Evolutionary conservation across 2,329 filamentous ascomycete genomes (phyloP), one percentile per base, ranked within the genome.

Genomic region (Stachybotrys echinatus): DNA sequence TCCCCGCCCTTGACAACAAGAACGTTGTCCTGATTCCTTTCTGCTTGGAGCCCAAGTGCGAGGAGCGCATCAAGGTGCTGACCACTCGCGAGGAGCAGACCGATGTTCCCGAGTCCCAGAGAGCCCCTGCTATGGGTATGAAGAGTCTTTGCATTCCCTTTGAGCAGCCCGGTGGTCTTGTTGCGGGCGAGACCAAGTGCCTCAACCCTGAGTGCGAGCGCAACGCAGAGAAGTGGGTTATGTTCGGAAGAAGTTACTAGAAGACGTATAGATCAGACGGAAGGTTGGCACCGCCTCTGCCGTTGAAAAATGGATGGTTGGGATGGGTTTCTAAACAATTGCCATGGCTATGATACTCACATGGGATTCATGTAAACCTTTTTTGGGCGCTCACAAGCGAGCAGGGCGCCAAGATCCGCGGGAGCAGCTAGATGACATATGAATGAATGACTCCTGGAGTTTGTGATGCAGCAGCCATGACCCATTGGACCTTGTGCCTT

Each of bases 51-150:
- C 72, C 74, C 57, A 84, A 88, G 66, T 97, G 92, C 65, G 92
- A 96, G 72, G 92, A 96, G 61, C 83, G 89, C 68, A 90, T 97
- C 75, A 97, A 97, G 81, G 90, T 95, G 50, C 78, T 92, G 65
- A 95, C 89, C 55, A 89, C 88, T 42, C 86, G 87, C 56, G 85
- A 84, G 51, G 77, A 83, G 49, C 82, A 76, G 59, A 70, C 75
- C 49, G 70, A 72, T 47, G 66, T 74, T 31, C 74, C 79, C 45
- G 78, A 81, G 55, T 72, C 74, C 58, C 75, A 79, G 57, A 76
- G 75, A 62, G 69, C 73, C 18, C 78, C 79, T 22, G 75, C 74
- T 47, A 84, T 83, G 80, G 80, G 80, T 61, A 84, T 75, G 87
- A 88, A 75, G 84, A 85, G 68, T 69, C 82, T 71, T 69, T 92